Conservation (phyloP, 2,329 filamentous ascomycete genomes). For the Dothideomycetes sp. region DNA sequence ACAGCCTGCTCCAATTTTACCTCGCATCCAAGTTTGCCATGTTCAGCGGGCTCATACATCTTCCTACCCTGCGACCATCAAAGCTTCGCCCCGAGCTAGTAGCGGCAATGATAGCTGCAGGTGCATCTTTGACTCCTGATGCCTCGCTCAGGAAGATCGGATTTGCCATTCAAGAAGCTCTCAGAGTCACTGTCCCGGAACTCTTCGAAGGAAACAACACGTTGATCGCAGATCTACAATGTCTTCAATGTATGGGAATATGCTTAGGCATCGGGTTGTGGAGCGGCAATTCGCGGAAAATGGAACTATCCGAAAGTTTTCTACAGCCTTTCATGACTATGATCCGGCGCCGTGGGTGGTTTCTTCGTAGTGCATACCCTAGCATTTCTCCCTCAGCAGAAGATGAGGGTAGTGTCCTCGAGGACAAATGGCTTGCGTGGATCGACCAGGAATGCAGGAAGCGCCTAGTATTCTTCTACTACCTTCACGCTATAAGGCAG, state of each 20-base stretch:
- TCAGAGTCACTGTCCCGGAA: slow-evolving; percentile 26
- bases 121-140: slow-evolving; percentile 48
- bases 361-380: slow-evolving; percentile 33
- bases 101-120: slow-evolving; percentile 48
- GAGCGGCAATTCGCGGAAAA: slow-evolving; percentile 48
- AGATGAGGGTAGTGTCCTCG: slow-evolving; percentile 46
- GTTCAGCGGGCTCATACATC: slow-evolving; percentile 50
- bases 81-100: slow-evolving; percentile 48
- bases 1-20: slow-evolving; percentile 51
- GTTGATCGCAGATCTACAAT: slow-evolving; percentile 39
- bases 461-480: slow-evolving; percentile 53
- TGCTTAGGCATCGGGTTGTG: slow-evolving; percentile 44
- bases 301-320: slow-evolving; percentile 49
- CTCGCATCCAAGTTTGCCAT: slow-evolving; percentile 26
- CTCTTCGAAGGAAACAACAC: slow-evolving; percentile 40
- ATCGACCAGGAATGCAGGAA: slow-evolving; percentile 56
- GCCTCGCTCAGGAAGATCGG: slow-evolving; percentile 51
- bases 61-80: slow-evolving; percentile 47
- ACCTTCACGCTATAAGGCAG: slow-evolving; percentile 53
- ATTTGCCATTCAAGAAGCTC: slow-evolving; percentile 38
- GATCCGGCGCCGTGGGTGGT: slow-evolving; percentile 46
- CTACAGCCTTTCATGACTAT: slow-evolving; percentile 41
- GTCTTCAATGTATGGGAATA: slow-evolving; percentile 40
- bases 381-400: slow-evolving; percentile 38
- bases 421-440: slow-evolving; percentile 56